A percentile compares a stretch with the other conserved stretches of the same genome.
Evolutionary conservation across 78 protist genomes (phyloP).

Genomic region (Dictyostelium firmibasis): DNA sequence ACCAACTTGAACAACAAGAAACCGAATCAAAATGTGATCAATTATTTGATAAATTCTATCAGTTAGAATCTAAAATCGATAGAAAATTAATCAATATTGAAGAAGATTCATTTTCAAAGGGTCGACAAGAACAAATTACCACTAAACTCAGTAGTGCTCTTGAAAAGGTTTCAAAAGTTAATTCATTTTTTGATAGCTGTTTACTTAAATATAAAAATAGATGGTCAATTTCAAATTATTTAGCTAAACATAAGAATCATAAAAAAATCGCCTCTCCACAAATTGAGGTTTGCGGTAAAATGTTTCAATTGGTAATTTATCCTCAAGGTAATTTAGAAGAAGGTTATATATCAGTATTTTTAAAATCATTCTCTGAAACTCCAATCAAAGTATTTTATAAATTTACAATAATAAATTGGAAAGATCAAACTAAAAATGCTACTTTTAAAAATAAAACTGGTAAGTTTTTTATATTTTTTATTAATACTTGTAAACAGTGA

Average conservation of each 20-base stretch:
- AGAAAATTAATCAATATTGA: neutral
- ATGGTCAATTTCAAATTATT: neutral
- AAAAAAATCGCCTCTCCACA: neutral
- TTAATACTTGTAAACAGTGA: no score
- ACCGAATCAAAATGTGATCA: neutral
- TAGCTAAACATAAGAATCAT: neutral
- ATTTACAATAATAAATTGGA: neutral
- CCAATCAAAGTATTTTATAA: neutral
- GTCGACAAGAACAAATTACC: neutral
- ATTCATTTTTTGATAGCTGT: neutral
- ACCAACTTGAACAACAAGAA: neutral
- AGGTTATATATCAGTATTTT: neutral
- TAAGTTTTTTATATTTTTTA: neutral
- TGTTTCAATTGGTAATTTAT: neutral
- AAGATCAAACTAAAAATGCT: neutral
- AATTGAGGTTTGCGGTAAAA: neutral
- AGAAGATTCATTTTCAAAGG: neutral
- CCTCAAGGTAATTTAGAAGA: neutral
- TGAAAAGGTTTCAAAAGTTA: neutral
- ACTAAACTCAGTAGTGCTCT: neutral
- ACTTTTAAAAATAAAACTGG: neutral
- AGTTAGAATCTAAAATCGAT: neutral
- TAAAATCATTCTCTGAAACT: neutral
- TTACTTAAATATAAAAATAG: neutral
- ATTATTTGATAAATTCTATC: neutral